Evolutionary conservation across 2,329 filamentous ascomycete genomes (phyloP), one percentile per base, ranked within the genome.

Genomic region (Fusarium albosuccineum): DNA sequence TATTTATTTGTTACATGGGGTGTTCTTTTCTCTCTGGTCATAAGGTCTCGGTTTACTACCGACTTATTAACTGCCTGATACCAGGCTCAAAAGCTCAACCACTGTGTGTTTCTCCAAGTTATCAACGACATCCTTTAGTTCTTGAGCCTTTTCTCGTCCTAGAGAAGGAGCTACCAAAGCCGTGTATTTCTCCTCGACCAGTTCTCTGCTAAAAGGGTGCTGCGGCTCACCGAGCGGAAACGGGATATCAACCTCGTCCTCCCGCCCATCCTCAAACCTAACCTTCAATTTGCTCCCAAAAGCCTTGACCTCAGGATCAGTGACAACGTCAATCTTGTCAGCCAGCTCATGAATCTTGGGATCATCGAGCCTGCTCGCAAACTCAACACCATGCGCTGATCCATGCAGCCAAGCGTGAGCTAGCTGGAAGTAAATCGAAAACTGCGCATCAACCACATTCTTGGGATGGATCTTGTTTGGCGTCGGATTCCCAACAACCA

Each of bases 381-480:
- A 50, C 10, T 42, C 29, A 37, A 49, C 30, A 4, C 57, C 57
- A 9, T 34, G 26, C 16, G 39, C 29, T 17, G 42, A 33, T 3
- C 57, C 57, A 9, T 60, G 56, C 6, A 60, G 29, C 57, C 57
- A 60, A 5, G 57, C 42, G 14, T 49, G 42, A 29, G 57, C 57
- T 7, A 48, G 16, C 33, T 60, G 57, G 39, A 55, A 60, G n/a
- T 55, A 60, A 4, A 50, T 50, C 6, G 51, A 60, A 17, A 60
- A 60, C 14, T 60, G 57, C 5, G 57, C 57, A 45, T 60, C 57
- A 4, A 60, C 51, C 2, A 60, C 30, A 5, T 60, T 60, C 16
- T 56, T 41, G 30, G 57, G 57, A 13, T 60, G 57, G 10, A 60
- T 7, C n/a, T 60, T 60, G 57, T 60, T 60, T 4, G 45, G 30